Conservation (phyloP, 2,329 filamentous ascomycete species). For the Colletotrichum eleusines region DNA sequence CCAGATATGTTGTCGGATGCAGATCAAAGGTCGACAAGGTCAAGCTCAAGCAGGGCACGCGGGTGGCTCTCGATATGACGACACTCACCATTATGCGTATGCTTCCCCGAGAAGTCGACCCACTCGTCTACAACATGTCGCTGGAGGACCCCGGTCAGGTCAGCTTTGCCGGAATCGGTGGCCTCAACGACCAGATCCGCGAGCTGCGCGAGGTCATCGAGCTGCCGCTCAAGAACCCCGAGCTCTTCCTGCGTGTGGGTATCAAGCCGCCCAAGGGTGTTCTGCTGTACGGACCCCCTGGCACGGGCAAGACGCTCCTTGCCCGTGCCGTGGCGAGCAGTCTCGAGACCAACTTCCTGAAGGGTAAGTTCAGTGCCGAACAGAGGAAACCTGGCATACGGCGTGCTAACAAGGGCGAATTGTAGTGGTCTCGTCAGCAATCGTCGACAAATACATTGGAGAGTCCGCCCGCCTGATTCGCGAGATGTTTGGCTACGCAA, state of each 20-base stretch:
- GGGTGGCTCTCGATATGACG: constrained; percentile 98
- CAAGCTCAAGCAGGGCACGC: constrained; percentile 98
- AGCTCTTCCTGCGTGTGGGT: constrained; percentile 94
- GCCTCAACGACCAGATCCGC: constrained; percentile 97
- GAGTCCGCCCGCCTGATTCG: constrained; percentile 97
- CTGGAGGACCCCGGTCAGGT: constrained; percentile 97
- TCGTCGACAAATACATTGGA: constrained; percentile 99
- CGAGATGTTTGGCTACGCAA: constrained; percentile 99
- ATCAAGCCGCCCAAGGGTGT: constrained; percentile 99
- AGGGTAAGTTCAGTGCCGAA: constrained; percentile 72
- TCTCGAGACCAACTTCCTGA: constrained; percentile 97
- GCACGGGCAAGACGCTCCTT: constrained; percentile 95
- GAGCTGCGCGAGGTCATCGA: constrained; percentile 98
- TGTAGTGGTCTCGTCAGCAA: constrained; percentile 94
- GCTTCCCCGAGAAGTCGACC: constrained; percentile 97
- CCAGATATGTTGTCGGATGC: constrained; percentile 97
- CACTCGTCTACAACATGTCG: constrained; percentile 99
- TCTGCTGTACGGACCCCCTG: constrained; percentile 93
- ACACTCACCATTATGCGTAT: constrained; percentile 99
- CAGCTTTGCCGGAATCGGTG: constrained; percentile 97
- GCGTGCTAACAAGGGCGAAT: constrained; percentile 40
- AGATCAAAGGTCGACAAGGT: constrained; percentile 97
- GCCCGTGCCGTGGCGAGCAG: constrained; percentile 96
- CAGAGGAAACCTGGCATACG: background rate
- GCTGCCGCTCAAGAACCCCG: constrained; percentile 96